A percentile compares a stretch with the other conserved stretches of the same genome.
These are phyloP conservation scores for Blastobotrys peoriensis DNA, from an alignment of 805 yeast species.

Conservation along the genomic window DNA sequence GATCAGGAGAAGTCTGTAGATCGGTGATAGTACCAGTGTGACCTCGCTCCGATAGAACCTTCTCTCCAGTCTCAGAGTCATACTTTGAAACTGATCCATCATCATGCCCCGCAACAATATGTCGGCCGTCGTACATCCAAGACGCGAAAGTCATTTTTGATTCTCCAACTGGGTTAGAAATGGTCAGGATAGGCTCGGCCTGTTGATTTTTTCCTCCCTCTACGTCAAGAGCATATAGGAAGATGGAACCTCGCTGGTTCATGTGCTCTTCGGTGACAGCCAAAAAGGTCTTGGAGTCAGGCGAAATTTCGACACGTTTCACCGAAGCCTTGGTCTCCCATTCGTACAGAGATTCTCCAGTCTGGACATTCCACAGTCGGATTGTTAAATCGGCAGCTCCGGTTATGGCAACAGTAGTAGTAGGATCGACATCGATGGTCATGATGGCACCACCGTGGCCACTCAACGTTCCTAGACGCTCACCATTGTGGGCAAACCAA, in stretches of 20 bases:
- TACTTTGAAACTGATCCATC: slow-evolving; percentile 81
- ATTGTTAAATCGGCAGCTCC: slow-evolving; percentile 88
- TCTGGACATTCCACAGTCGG: slow-evolving; percentile 76
- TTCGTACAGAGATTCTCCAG: slow-evolving; percentile 68
- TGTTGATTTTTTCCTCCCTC: slow-evolving; percentile 39
- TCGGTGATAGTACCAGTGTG: slow-evolving; percentile 80
- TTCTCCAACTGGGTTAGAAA: slow-evolving; percentile 49
- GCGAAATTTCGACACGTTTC: slow-evolving; percentile 80
- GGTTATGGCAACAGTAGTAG: slow-evolving; percentile 66
- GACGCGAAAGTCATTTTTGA: slow-evolving; percentile 53
- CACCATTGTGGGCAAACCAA: slow-evolving; percentile 95
- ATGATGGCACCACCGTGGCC: slow-evolving; percentile 93
- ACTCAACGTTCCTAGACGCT: slow-evolving; percentile 84
- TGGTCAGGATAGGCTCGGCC: slow-evolving; percentile 51
- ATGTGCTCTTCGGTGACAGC: slow-evolving; percentile 86
- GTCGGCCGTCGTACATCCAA: slow-evolving; percentile 72
- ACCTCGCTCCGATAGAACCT: slow-evolving; percentile 41
- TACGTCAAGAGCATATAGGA: slow-evolving; percentile 56
- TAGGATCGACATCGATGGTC: slow-evolving; percentile 80
- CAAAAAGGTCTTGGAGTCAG: slow-evolving; percentile 60
- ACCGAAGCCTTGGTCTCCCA: slow-evolving; percentile 82
- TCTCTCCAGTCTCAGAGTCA: slow-evolving; percentile 69
- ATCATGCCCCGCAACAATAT: slow-evolving; percentile 79
- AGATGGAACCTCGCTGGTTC: slow-evolving; percentile 77
- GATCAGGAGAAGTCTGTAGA: slow-evolving; percentile 81